phyloP scores from a whole-genome alignment of 2,329 filamentous ascomycete species.

The Aureobasidium uvarum region DNA sequence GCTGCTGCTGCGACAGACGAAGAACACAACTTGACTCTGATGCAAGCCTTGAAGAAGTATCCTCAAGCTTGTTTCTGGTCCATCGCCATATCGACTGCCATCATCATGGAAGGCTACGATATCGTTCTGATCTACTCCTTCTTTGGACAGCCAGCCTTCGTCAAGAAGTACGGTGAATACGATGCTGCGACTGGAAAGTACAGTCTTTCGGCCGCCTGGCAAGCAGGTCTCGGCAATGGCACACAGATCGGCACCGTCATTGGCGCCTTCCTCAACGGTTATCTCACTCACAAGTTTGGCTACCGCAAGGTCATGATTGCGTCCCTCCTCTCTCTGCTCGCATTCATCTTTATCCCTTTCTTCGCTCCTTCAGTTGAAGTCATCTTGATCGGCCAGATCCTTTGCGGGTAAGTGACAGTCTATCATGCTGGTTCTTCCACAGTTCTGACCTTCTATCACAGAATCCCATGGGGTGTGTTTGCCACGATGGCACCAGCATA shows the following conservation, averaged over 20 bases:
- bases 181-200: constrained; percentile 44
- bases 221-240: constrained; percentile 37
- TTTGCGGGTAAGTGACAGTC: constrained; percentile 49
- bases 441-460: background rate
- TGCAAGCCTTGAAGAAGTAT: constrained; percentile 41
- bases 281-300: constrained; percentile 17
- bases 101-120: constrained; percentile 63
- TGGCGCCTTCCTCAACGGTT: constrained; percentile 21
- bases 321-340: constrained; percentile 28
- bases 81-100: constrained; percentile 58
- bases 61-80: constrained; percentile 55
- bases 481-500: constrained; percentile 60
- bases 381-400: constrained; percentile 62
- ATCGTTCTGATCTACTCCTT: constrained; percentile 63
- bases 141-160: constrained; percentile 60
- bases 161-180: constrained; percentile 55
- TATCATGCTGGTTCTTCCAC: background rate
- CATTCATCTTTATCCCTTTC: constrained; percentile 54
- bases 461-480: constrained; percentile 59
- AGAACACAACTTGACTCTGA: constrained; percentile 24
- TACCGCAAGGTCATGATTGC: constrained; percentile 19
- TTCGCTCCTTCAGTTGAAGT: constrained; percentile 6
- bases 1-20: constrained; percentile 16
- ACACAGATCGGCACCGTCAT: constrained; percentile 11
- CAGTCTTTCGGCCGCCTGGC: constrained; percentile 43